Evolutionary conservation across 2,329 filamentous ascomycete genomes (phyloP).

Genomic region (Fonsecaea nubica): DNA sequence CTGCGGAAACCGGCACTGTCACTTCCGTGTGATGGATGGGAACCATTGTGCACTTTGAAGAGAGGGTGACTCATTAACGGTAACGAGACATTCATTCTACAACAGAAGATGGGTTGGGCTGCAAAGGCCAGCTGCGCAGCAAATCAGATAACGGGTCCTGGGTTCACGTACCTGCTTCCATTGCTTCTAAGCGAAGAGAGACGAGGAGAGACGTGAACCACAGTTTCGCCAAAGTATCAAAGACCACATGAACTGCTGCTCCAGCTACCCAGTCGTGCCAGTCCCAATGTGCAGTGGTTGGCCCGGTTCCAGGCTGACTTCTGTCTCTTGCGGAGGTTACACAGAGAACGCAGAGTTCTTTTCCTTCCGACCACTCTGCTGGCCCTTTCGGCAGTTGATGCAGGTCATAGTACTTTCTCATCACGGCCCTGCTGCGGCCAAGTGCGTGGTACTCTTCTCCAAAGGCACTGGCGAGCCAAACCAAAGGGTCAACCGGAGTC

Average conservation of each 20-base stretch:
- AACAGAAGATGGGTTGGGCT: conserved; percentile 3
- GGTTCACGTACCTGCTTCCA: neutral
- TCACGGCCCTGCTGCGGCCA: neutral
- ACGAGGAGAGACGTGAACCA: conserved; percentile 5
- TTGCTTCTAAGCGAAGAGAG: neutral
- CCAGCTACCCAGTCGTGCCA: conserved; percentile 7
- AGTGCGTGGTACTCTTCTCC: conserved; percentile 2
- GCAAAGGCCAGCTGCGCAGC: neutral
- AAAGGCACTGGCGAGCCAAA: conserved; percentile 11
- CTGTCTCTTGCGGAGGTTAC: conserved; percentile 12
- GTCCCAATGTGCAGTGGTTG: conserved; percentile 6
- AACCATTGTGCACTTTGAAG: neutral
- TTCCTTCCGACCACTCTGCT: conserved; percentile 6
- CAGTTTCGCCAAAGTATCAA: conserved; percentile 1
- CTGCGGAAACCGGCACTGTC: conserved; percentile 2
- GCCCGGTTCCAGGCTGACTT: conserved; percentile 11
- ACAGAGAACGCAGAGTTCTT: conserved; percentile 23
- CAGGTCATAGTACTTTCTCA: conserved; percentile 16
- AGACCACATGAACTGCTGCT: conserved; percentile 17
- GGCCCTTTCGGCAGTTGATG: conserved; percentile 6
- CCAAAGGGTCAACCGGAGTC: neutral
- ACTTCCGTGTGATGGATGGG: neutral
- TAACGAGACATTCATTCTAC: neutral
- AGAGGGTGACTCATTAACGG: neutral
- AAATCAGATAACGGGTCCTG: neutral